A percentile compares a stretch with the other conserved stretches of the same genome.
Evolutionary conservation across 495 filamentous ascomycete species (phyloP).

Genomic region (Penicillium subrubescens): DNA sequence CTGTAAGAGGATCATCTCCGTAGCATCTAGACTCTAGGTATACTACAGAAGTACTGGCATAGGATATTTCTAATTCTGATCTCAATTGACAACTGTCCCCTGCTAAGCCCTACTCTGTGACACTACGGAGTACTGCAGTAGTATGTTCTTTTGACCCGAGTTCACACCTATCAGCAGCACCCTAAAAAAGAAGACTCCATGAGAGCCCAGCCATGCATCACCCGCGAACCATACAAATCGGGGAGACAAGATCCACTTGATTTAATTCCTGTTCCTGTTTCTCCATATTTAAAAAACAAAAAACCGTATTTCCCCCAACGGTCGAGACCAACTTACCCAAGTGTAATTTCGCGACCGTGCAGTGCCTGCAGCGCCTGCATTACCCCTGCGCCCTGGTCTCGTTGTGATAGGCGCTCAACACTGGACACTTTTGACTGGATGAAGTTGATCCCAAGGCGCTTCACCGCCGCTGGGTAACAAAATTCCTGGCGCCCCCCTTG

Average conservation of each 20-base stretch:
- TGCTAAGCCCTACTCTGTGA: not conserved
- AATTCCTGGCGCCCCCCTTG: slow-evolving; percentile 33
- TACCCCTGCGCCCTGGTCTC: slow-evolving; percentile 20
- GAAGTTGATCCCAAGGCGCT: slow-evolving; percentile 12
- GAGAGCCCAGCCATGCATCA: not conserved
- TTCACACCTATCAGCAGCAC: not conserved
- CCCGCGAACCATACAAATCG: not conserved
- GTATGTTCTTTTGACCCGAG: not conserved
- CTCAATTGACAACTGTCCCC: not conserved
- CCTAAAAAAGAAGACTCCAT: not conserved
- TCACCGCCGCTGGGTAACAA: slow-evolving; percentile 44
- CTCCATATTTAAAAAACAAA: slow-evolving; percentile 1
- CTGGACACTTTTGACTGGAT: not conserved
- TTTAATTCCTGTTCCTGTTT: not conserved
- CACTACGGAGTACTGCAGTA: not conserved
- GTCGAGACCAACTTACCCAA: not conserved
- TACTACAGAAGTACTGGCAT: too few species aligned
- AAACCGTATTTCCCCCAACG: not conserved
- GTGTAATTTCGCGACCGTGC: not conserved
- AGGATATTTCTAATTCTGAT: not conserved
- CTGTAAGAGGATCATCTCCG: too few species aligned
- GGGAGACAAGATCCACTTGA: not conserved
- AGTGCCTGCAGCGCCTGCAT: slow-evolving; percentile 4
- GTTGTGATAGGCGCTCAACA: slow-evolving; percentile 19
- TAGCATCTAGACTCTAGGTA: not conserved